Base-by-base conservation (phyloP, 805 yeast species). In the Tetrapisispora iriomotensis region DNA sequence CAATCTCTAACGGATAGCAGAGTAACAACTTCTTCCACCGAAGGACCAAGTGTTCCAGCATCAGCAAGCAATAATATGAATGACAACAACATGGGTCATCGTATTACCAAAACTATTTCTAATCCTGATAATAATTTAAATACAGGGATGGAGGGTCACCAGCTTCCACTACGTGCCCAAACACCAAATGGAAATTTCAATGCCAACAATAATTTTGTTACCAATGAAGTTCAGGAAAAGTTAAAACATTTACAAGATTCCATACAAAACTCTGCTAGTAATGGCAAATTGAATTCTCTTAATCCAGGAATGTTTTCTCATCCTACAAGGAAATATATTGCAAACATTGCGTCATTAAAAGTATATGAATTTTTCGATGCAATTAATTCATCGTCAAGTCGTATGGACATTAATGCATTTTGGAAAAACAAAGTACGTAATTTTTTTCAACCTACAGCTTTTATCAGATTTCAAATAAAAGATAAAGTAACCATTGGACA, bases 401-500 rank as follows among this genome's bases (percentile, higher is more conserved):
- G 65, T 34, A 61, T 63, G 1, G 65, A 64, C 35, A 68, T 66
- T 40, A 51, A 73, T 25, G 60, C 63, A 4, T 74, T 69, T 51
- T 74, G 82, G 79, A 61, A 67, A 42, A 62, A 60, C 40, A 59
- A 74, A 14, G 62, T 71, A 9, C 57, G 58, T 4, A 79, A 75
- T 30, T 70, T 67, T 44, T 79, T 77, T 52, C 62, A 74, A 29
- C 78, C 74, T 8, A 56, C 58, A 34, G 78, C 79, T 1, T 56
- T 65, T 6, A 48, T 76, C 25, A 60, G 74, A 13, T 66, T 70
- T 1, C 64, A 75, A 29, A 67, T 68, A 42, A 61, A 65, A 34
- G 67, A 65, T 10, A 60, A 61, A 21, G 79, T 71, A 30, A 61
- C 66, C 8, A 60, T 75, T 41, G 79, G 71, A 46, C 83, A 77